Evolutionary conservation across 371 early-diverging fungal genomes (phyloP), one percentile per base, ranked within the genome.

Genomic region (Fennellomyces sp.): DNA sequence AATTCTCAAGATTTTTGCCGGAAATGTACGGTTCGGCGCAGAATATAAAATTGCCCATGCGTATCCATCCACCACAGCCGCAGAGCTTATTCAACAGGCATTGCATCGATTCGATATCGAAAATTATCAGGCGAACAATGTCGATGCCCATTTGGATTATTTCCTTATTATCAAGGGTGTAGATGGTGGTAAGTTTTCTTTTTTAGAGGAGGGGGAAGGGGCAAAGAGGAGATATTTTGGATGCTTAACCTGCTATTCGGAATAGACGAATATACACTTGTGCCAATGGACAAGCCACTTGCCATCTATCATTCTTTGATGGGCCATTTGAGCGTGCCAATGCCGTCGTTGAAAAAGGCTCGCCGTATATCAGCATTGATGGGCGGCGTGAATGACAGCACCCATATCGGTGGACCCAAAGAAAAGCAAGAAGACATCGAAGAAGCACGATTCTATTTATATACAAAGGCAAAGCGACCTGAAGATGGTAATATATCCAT

Each of bases 221-320:
- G n/a, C n/a, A n/a, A n/a, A 49, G 17, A 26, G 57, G 7, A 57
- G 31, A 19, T 5, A 53, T 30, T 25, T 58, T 21, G 48, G 17
- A 13, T n/a, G 31, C 51, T 48, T 23, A 13, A 28, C 17, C 36
- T 25, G 23, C 35, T 48, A 51, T 27, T 27, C 6, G 6, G 6
- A 15, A 2, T 61, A 76, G 81, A 83, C 36, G 80, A 75, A 56
- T 79, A 70, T 6, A 76, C 81, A 8, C 65, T 83, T 29, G 71
- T 73, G 6, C 72, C 81, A 1, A 67, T 72, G 26, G 83, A 83
- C 41, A 71, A 76, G 56, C 83, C 83, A 0, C 68, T 83, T 52
- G 56, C 79, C n/a, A 83, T 83, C 29, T 83, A 78, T 42, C 73
- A 76, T 38, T 77, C 83, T 10, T 64, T 83, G 25, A 83, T 75